Base-by-base conservation (phyloP, 1,284 basidiomycete genomes). In the Austroboletus novae-zelandiae region DNA sequence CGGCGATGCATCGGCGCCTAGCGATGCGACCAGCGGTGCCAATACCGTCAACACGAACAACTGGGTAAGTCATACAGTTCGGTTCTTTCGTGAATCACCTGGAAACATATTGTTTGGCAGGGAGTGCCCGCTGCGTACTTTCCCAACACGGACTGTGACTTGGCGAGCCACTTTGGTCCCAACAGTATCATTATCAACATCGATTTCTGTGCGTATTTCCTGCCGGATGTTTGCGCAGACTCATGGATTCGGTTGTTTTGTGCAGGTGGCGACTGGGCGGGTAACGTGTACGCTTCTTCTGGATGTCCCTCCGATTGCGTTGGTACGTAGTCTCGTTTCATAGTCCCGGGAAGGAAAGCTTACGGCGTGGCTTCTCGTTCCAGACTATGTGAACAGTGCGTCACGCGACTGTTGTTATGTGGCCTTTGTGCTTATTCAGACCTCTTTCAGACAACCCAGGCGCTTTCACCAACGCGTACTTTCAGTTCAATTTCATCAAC, bases 381-480 rank as follows among this genome's bases (percentile, higher is more conserved):
- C 25, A 63, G 61, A 65, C 44, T 57, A 69, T n/a, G 62, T 64
- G 36, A 43, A 68, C 42, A 47, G 75, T 75, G 46, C 58, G 74
- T 35, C 32, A 25, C 20, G 17, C 6, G 4, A n/a, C 15, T 1
- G 7, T 15, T 18, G 35, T 15, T 34, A 15, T 18, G 35, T 17
- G 31, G 3, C 31, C 13, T 9, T 1, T 3, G 8, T 25, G 18
- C 43, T 51, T 18, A 54, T 23, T 17, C 17, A 15, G 15, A 32
- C 32, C 40, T 14, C 9, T 44, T 35, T 9, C 23, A 64, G 64
- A 73, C 53, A 75, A 79, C 56, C 81, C 81, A 1, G 53, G 62
- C 1, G 76, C 73, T 3, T 82, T 81, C 61, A 49, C 55, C 11
- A 67, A 80, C 34, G 78, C 81, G 1, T 83, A 75, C 64, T 83